Evolutionary conservation across 257 asterid genomes (phyloP).

Genomic region (Ehretia macrophylla): DNA sequence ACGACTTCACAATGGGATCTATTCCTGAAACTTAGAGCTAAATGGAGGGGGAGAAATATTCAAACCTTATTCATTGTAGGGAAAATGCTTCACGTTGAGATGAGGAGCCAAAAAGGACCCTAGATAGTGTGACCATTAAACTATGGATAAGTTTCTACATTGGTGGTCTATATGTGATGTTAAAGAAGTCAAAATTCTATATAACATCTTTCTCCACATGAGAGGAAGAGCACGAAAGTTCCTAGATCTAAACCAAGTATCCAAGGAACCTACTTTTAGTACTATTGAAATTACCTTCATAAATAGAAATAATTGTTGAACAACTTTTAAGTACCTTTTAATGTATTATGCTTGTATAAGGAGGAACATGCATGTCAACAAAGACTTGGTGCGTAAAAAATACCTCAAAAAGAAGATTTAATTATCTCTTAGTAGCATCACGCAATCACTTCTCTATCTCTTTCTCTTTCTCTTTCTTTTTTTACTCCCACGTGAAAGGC

Average conservation of each 20-base stretch:
- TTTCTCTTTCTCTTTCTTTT: too few relatives aligned
- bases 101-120: neutral
- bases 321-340: too few relatives aligned
- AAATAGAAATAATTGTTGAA: neutral
- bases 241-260: conserved; percentile 4
- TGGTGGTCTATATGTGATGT: neutral
- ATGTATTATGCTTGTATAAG: too few relatives aligned
- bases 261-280: conserved; percentile 4
- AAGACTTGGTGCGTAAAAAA: too few relatives aligned
- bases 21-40: too few relatives aligned
- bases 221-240: conserved; percentile 7
- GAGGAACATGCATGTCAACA: too few relatives aligned
- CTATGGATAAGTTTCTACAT: neutral
- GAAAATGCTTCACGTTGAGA: neutral
- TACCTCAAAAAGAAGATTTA: too few relatives aligned
- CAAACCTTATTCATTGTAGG: neutral
- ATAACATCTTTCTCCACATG: conserved; percentile 8
- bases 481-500: too few relatives aligned
- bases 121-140: neutral
- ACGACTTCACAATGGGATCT: too few relatives aligned
- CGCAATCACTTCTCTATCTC: too few relatives aligned
- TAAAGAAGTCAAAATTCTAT: conserved; percentile 12
- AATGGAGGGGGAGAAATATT: too few relatives aligned
- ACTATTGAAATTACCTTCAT: neutral
- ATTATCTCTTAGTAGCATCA: too few relatives aligned